Conservation (phyloP, 352 stramenopile genomes). For the Phytophthora cactorum region DNA sequence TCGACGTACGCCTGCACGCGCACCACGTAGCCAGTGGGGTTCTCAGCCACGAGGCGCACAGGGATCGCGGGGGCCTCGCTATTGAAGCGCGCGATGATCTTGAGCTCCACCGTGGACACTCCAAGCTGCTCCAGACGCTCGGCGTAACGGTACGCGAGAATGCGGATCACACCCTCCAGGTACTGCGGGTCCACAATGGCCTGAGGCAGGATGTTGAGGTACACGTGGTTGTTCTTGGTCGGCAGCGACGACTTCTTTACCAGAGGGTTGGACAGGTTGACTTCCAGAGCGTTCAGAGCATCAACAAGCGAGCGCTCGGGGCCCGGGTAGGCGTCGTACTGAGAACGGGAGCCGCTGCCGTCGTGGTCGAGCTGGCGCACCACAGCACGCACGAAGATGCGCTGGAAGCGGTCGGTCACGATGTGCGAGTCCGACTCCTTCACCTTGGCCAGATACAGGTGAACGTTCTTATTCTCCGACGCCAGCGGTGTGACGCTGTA, state of each 20-base stretch:
- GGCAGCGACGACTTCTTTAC: slow-evolving; percentile 74
- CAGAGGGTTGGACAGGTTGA: slow-evolving; percentile 94
- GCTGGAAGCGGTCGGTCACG: slow-evolving; percentile 86
- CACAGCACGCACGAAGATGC: slow-evolving; percentile 97
- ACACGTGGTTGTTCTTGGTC: slow-evolving; percentile 99
- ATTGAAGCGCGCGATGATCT: slow-evolving; percentile 95
- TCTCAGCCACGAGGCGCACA: slow-evolving; percentile 95
- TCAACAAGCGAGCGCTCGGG: slow-evolving; percentile 99
- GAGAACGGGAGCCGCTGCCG: slow-evolving; percentile 72
- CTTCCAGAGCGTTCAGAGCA: slow-evolving; percentile 96
- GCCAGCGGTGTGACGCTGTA: slow-evolving; percentile 96
- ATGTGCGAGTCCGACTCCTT: slow-evolving; percentile 87
- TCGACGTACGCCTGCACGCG: slow-evolving; percentile 99
- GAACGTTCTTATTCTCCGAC: slow-evolving; percentile 96
- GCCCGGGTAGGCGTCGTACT: slow-evolving; percentile 92
- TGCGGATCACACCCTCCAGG: slow-evolving; percentile 96
- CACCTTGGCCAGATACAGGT: slow-evolving; percentile 97
- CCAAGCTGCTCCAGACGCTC: slow-evolving; percentile 92
- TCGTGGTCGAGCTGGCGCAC: slow-evolving; percentile 91
- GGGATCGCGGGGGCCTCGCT: slow-evolving; percentile 94
- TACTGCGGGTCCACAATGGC: slow-evolving; percentile 95
- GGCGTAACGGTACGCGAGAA: slow-evolving; percentile 86
- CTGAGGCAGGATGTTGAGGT: slow-evolving; percentile 97
- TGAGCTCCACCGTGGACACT: slow-evolving; percentile 97
- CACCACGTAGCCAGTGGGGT: slow-evolving; percentile 99